A percentile compares a stretch with the other conserved stretches of the same genome.
phyloP scores from a whole-genome alignment of 371 early-diverging fungal species.

The Vairimorpha ceranae region DNA sequence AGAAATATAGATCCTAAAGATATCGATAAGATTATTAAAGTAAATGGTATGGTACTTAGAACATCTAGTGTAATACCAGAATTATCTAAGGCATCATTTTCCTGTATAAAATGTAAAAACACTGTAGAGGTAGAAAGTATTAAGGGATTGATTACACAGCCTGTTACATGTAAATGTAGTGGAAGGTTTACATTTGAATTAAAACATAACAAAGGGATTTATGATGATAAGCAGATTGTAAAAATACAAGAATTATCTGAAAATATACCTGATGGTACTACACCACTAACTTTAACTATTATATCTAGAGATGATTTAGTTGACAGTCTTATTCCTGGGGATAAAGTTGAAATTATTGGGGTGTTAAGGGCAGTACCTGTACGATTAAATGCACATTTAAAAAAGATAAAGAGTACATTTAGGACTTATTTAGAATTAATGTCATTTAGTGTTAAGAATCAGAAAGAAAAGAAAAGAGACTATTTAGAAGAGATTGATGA shows the following conservation, averaged over 20 bases:
- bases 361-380: slow-evolving; percentile 90
- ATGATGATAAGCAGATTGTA: slow-evolving; percentile 86
- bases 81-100: slow-evolving; percentile 55
- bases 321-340: slow-evolving; percentile 89
- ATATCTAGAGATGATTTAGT: slow-evolving; percentile 84
- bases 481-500: slow-evolving; percentile 28
- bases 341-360: slow-evolving; percentile 84
- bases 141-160: slow-evolving; percentile 82
- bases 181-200: slow-evolving; percentile 64
- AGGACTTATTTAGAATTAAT: slow-evolving; percentile 84
- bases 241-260: slow-evolving; percentile 96
- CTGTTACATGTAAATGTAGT: slow-evolving; percentile 72
- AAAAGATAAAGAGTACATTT: slow-evolving; percentile 82
- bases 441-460: slow-evolving; percentile 70
- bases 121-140: slow-evolving; percentile 73
- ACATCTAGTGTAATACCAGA: slow-evolving; percentile 85
- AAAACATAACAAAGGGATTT: slow-evolving; percentile 80
- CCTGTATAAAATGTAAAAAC: slow-evolving; percentile 65
- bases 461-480: slow-evolving; percentile 7
- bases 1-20: slow-evolving; percentile 85
- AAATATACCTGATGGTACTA: slow-evolving; percentile 91
- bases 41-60: slow-evolving; percentile 88
- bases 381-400: slow-evolving; percentile 76
- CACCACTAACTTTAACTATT: slow-evolving; percentile 88
- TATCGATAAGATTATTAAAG: slow-evolving; percentile 86